A percentile compares a stretch with the other conserved stretches of the same genome.
phyloP scores from a whole-genome alignment of 495 filamentous ascomycete species.

The Sabuloglossum arenarium region DNA sequence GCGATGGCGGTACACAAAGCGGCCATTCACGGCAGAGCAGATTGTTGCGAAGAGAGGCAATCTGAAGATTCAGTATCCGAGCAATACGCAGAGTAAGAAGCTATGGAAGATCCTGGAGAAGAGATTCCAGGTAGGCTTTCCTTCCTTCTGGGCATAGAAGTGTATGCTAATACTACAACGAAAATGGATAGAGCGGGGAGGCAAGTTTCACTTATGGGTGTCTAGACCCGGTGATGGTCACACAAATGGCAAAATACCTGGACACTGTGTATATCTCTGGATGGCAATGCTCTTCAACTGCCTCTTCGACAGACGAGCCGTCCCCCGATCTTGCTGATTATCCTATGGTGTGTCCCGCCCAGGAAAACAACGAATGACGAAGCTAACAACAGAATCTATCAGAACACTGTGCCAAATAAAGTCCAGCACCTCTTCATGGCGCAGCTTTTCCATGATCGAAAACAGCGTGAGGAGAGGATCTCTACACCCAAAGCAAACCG shows the following conservation, averaged over 20 bases:
- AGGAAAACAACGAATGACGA: background rate
- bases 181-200: slow-evolving; percentile 40
- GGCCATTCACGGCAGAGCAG: slow-evolving; percentile 88
- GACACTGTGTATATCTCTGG: slow-evolving; percentile 98
- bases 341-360: slow-evolving; percentile 49
- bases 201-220: slow-evolving; percentile 92
- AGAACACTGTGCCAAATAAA: slow-evolving; percentile 98
- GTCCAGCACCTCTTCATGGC: slow-evolving; percentile 93
- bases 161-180: background rate
- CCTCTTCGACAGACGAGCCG: slow-evolving; percentile 82
- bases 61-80: slow-evolving; percentile 78
- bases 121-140: slow-evolving; percentile 48
- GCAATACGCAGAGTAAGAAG: slow-evolving; percentile 79
- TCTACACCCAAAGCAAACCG: slow-evolving; percentile 56
- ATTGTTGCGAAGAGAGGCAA: slow-evolving; percentile 89
- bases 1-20: slow-evolving; percentile 80
- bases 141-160: background rate
- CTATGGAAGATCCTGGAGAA: slow-evolving; percentile 75
- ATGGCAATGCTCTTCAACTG: slow-evolving; percentile 96
- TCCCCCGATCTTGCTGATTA: slow-evolving; percentile 97
- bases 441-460: slow-evolving; percentile 97
- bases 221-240: slow-evolving; percentile 92
- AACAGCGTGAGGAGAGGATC: slow-evolving; percentile 88
- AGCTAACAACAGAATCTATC: background rate
- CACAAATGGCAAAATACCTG: slow-evolving; percentile 97